Base-by-base conservation (phyloP, 352 stramenopile genomes). In the Globisporangium abappressorium region DNA sequence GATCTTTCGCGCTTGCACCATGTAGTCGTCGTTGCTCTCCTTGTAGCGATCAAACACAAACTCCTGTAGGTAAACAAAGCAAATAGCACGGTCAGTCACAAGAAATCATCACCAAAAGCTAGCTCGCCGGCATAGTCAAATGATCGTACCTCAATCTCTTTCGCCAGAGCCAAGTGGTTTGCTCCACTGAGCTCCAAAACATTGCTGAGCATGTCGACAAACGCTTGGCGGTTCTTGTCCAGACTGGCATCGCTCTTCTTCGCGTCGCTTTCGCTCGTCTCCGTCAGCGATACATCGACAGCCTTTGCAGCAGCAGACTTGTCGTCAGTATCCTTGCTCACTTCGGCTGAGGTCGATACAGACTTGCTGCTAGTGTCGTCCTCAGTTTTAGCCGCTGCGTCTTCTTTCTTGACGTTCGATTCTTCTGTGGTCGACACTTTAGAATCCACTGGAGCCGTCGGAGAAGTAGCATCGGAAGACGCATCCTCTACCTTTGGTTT, bases 21-120 rank as follows among this genome's bases (percentile, higher is more conserved):
- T 79, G 76, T 95, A 95, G 59, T 93, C 84, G 14, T 83, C 82
- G 54, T 82, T 87, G 69, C 74, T 92, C 49, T 95, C 81, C 60
- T 89, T 92, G 71, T 91, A 93, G 12, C 87, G 85, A 62, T 93
- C 87, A 69, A 89, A 93, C 41, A 95, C 77, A 58, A 82, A 74
- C 14, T 75, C 73, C 85, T 93, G 38, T 14, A 68, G 59, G 5
- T 41, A 22, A 65, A 61, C 51, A 53, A 66, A 30, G 26, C 38
- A 38, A 9, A 14, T 14, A 62, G 6, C n/a, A n/a, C 26, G 5
- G 28, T 59, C 33, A 59, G 28, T 15, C 26, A 22, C 51, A 36
- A 41, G 2, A 12, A 24, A 6, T 58, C 36, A 53, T 11, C n/a
- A 28, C 46, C 20, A 72, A 1, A 24, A 51, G 22, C 11, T 22